phyloP scores from a whole-genome alignment of 768 basidiomycete species.

The Pisolithus sp. region DNA sequence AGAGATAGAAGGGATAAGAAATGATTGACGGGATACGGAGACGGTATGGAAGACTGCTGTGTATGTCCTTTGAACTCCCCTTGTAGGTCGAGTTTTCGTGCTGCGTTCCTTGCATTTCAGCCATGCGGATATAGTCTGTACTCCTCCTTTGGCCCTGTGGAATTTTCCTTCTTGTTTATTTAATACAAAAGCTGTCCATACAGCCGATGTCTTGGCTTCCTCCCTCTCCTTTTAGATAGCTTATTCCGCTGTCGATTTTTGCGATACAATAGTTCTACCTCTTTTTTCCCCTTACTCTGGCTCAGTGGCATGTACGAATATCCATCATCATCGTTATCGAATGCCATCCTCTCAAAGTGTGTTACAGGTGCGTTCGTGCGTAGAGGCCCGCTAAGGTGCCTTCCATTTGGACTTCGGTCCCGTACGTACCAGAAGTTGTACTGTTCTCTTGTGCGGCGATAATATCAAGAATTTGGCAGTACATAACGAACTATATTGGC shows the following conservation, averaged over 20 bases:
- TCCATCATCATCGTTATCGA: slow-evolving; percentile 3
- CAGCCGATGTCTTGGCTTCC: slow-evolving; percentile 8
- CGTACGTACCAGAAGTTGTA: too few species aligned
- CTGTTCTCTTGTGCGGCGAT: too few species aligned
- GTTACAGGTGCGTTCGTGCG: neutral
- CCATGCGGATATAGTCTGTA: slow-evolving; percentile 15
- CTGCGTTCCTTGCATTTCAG: slow-evolving; percentile 10
- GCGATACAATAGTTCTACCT: slow-evolving; percentile 7
- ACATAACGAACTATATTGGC: too few species aligned
- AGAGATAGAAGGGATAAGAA: slow-evolving; percentile 3
- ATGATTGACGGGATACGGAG: slow-evolving; percentile 6
- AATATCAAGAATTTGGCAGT: too few species aligned
- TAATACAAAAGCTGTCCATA: slow-evolving; percentile 24
- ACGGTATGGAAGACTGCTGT: neutral
- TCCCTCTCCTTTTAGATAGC: slow-evolving; percentile 5
- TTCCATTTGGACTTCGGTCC: too few species aligned
- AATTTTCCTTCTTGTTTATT: slow-evolving; percentile 16
- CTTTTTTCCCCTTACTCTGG: slow-evolving; percentile 1
- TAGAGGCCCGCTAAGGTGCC: neutral
- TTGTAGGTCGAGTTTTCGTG: slow-evolving; percentile 4
- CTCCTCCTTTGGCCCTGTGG: slow-evolving; percentile 5
- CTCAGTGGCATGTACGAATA: slow-evolving; percentile 16
- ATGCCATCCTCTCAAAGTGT: neutral
- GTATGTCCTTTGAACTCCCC: slow-evolving; percentile 3
- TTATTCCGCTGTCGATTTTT: slow-evolving; percentile 8